These are phyloP conservation scores for Anacardium occidentale DNA, from an alignment of 345 rosid genomes.

Conservation along the genomic window DNA sequence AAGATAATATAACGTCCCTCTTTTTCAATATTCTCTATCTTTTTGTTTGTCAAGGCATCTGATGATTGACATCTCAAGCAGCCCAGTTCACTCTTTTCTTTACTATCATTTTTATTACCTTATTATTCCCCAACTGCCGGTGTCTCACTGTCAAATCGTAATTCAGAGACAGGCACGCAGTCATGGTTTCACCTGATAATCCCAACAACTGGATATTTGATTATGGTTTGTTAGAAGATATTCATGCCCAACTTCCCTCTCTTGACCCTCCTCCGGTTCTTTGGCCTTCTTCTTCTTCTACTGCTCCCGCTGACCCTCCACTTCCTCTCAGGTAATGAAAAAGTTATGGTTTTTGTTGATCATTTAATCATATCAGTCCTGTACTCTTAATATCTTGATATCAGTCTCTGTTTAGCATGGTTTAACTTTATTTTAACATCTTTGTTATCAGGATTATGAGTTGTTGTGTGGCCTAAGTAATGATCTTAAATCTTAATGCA, in stretches of 20 bases:
- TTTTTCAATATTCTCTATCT: slow-evolving; percentile 17
- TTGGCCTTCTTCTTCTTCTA: slow-evolving; percentile 40
- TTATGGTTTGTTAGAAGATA: slow-evolving; percentile 36
- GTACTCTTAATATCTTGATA: neutral
- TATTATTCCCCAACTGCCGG: neutral
- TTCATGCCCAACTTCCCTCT: slow-evolving; percentile 39
- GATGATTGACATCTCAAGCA: slow-evolving; percentile 6
- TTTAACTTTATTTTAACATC: no score
- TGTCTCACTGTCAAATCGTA: neutral
- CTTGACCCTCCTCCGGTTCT: slow-evolving; percentile 31
- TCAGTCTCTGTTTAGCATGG: no score
- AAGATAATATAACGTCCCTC: slow-evolving; percentile 9
- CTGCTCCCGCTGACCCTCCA: slow-evolving; percentile 12
- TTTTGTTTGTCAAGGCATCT: neutral
- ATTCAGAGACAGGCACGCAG: slow-evolving; percentile 2
- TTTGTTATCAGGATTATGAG: no score
- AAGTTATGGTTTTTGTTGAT: no score
- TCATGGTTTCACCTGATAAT: slow-evolving; percentile 33
- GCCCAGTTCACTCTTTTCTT: slow-evolving; percentile 19
- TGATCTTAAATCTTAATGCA: no score
- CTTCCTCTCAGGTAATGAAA: slow-evolving; percentile 32
- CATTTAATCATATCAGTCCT: no score
- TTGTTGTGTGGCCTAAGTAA: no score
- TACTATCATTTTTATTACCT: neutral
- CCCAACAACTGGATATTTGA: slow-evolving; percentile 44